Conservation (phyloP, 495 filamentous ascomycete genomes). For the Lichenothelia convexa region DNA sequence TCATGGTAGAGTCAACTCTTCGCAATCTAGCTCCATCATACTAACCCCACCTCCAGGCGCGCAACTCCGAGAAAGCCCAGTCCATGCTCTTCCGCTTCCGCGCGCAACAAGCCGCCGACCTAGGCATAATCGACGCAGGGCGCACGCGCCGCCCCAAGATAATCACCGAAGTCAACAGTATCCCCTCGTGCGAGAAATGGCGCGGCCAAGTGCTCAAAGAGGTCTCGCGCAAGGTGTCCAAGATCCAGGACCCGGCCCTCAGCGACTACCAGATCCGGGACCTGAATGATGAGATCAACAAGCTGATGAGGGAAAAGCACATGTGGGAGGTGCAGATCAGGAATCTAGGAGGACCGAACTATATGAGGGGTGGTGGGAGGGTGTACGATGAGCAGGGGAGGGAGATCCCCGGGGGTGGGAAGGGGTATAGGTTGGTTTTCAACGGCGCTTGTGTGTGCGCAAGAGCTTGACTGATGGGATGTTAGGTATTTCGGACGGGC, state of each 20-base stretch:
- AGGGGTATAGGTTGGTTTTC: slow-evolving; percentile 59
- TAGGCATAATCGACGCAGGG: slow-evolving; percentile 89
- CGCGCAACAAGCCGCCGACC: slow-evolving; percentile 86
- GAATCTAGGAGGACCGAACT: slow-evolving; percentile 87
- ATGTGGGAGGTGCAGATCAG: slow-evolving; percentile 97
- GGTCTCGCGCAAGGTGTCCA: slow-evolving; percentile 85
- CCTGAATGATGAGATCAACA: slow-evolving; percentile 98
- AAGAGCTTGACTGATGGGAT: not conserved
- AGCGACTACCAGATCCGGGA: slow-evolving; percentile 95
- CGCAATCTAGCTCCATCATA: not conserved
- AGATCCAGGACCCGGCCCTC: slow-evolving; percentile 77
- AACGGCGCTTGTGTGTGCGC: no score
- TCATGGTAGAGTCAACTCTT: not conserved
- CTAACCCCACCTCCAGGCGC: slow-evolving; percentile 29
- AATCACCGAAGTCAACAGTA: slow-evolving; percentile 66
- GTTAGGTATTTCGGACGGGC: slow-evolving; percentile 71
- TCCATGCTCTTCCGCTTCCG: slow-evolving; percentile 99
- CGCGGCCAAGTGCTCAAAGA: slow-evolving; percentile 94
- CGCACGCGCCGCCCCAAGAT: slow-evolving; percentile 74
- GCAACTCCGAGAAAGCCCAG: slow-evolving; percentile 94
- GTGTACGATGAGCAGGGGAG: slow-evolving; percentile 83
- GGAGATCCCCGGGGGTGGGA: slow-evolving; percentile 78
- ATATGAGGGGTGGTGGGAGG: slow-evolving; percentile 74
- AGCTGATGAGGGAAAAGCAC: slow-evolving; percentile 94
- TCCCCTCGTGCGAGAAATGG: slow-evolving; percentile 92